Base-by-base conservation (phyloP, 345 rosid genomes). In the Boechera retrofracta region DNA sequence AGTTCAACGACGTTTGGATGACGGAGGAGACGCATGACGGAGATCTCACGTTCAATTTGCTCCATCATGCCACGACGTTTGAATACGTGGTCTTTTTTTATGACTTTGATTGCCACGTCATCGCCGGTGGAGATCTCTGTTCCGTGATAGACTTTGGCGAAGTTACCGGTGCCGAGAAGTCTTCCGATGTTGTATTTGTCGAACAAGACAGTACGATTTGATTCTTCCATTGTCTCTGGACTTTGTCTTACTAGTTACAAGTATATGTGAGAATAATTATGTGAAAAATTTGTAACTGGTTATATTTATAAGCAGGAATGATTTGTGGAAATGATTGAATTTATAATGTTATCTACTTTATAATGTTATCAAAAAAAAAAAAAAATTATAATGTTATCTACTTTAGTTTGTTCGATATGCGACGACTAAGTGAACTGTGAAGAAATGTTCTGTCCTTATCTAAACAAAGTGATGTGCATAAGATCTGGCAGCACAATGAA, bases 91-190 rank as follows among this genome's bases (percentile, higher is more conserved):
- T 87, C 86, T 52, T 93, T 93, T 53, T 77, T 81, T 2, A 93
- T 82, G 15, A 91, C 82, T 41, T 93, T 93, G 45, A 93, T 82
- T 0, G 97, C 97, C 31, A 89, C 96, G 51, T 82, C 72, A 65
- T 86, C 90, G 0, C 83, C 86, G 0, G 87, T 78, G 6, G 76
- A 59, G 4, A 86, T 66, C n/a, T 85, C 79, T 16, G 81, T 87
- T 7, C 91, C 96, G 35, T 85, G 79, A 26, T 87, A 89, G 0
- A 93, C 98, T 58, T 93, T 91, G 4, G 97, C 97, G 77, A 93
- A 91, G 56, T 90, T 85, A 1, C 98, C 98, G 41, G 89, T 87
- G 0, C 98, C 98, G 13, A 91, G 62, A 2, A 93, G 24, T 71
- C 80, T 75, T 33, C 94, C 97, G 79, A 88, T 77, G 75, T 80